These are phyloP conservation scores for Fusarium hainanense DNA, from an alignment of 2,329 filamentous ascomycete species.

Conservation along the genomic window DNA sequence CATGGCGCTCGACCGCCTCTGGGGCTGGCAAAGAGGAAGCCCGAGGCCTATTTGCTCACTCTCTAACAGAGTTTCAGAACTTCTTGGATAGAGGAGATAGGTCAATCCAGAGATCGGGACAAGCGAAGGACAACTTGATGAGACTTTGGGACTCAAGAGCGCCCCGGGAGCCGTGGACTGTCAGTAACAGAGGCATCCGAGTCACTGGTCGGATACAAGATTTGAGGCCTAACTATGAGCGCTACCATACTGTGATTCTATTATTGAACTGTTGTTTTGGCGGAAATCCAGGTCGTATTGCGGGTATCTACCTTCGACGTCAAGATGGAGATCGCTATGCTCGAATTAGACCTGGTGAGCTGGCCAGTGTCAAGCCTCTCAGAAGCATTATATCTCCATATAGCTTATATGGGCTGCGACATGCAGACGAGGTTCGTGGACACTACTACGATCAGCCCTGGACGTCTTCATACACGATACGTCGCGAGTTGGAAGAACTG, in stretches of 20 bases:
- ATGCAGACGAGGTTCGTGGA: not conserved
- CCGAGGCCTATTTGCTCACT: not conserved
- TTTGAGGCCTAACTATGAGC: not conserved
- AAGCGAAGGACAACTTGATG: not conserved
- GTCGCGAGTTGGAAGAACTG: not conserved
- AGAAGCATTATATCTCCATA: not conserved
- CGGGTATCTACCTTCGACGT: not conserved
- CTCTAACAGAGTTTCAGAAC: not conserved
- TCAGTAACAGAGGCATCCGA: not conserved
- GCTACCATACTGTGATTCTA: not conserved
- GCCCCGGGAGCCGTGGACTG: not conserved
- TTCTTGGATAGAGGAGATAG: not conserved
- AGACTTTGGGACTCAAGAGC: not conserved
- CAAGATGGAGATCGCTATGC: not conserved
- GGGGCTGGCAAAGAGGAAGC: not conserved
- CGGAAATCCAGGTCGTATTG: not conserved
- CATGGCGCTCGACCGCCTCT: conserved; percentile 21
- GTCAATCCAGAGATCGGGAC: not conserved
- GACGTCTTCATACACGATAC: not conserved
- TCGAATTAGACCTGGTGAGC: not conserved
- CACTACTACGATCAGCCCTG: not conserved
- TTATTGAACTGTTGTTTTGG: not conserved
- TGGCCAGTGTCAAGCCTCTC: not conserved
- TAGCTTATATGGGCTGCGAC: not conserved
- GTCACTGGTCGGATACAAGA: not conserved